A percentile compares a stretch with the other conserved stretches of the same genome.
These are phyloP conservation scores for Pugionium cornutum DNA, from an alignment of 345 rosid species.

Conservation along the genomic window DNA sequence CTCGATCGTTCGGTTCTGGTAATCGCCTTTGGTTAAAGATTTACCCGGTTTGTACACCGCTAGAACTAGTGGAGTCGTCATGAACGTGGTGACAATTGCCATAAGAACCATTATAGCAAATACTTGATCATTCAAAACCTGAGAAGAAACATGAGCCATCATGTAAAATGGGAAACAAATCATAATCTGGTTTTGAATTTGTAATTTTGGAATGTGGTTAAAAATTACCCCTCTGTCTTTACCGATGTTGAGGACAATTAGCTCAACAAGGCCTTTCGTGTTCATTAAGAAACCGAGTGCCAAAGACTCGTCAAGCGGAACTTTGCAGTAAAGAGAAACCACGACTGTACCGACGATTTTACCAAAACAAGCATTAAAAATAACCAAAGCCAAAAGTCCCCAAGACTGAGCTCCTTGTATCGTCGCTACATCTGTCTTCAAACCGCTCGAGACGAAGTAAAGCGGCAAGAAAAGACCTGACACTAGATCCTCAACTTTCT, in stretches of 20 bases:
- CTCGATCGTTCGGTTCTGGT: conserved; percentile 45
- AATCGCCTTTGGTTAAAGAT: conserved; percentile 36
- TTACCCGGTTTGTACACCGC: conserved; percentile 64
- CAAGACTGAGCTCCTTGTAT: conserved; percentile 50
- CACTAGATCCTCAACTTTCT: conserved; percentile 58
- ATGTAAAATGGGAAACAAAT: no score
- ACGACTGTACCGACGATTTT: conserved; percentile 55
- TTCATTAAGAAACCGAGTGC: conserved; percentile 67
- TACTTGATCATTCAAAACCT: conserved; percentile 61
- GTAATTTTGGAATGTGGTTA: not conserved
- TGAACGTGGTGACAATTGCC: conserved; percentile 70
- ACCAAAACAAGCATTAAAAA: conserved; percentile 57
- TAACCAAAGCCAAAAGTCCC: conserved; percentile 53
- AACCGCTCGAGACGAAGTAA: conserved; percentile 60
- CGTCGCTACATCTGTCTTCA: conserved; percentile 51
- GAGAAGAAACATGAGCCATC: conserved; percentile 3
- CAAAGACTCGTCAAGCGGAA: conserved; percentile 51
- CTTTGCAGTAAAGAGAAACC: conserved; percentile 48
- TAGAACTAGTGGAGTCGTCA: conserved; percentile 65
- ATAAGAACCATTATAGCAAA: conserved; percentile 63
- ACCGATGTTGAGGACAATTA: conserved; percentile 61
- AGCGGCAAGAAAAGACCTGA: conserved; percentile 55
- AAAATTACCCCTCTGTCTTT: conserved; percentile 49
- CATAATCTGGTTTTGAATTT: not conserved
- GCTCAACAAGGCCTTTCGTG: conserved; percentile 55